Conservation (phyloP, 2,329 filamentous ascomycete species). For the Nemania sp. region DNA sequence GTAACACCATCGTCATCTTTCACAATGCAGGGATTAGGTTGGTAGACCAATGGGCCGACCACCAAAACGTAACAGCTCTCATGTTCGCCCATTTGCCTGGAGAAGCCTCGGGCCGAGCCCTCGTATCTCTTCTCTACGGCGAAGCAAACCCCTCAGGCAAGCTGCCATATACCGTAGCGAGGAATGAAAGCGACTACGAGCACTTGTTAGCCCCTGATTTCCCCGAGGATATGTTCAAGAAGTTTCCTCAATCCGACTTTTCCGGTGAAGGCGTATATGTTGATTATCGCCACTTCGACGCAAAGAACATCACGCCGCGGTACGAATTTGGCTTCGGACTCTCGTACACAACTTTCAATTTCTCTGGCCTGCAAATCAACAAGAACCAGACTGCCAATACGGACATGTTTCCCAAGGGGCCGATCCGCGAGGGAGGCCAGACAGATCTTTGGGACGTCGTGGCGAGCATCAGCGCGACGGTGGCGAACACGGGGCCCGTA, state of each 20-base stretch:
- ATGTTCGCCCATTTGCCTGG: slow-evolving; percentile 68
- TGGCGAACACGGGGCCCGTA: slow-evolving; percentile 48
- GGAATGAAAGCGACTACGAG: slow-evolving; percentile 59
- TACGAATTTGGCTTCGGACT: slow-evolving; percentile 62
- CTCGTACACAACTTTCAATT: slow-evolving; percentile 58
- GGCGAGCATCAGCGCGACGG: slow-evolving; percentile 42
- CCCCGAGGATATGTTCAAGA: slow-evolving; percentile 55
- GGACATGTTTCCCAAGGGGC: slow-evolving; percentile 44
- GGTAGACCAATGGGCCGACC: slow-evolving; percentile 63
- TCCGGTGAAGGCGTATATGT: slow-evolving; percentile 52
- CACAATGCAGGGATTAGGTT: slow-evolving; percentile 66
- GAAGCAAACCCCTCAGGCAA: slow-evolving; percentile 59
- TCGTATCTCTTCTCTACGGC: slow-evolving; percentile 62
- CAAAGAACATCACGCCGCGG: slow-evolving; percentile 50
- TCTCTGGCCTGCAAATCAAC: slow-evolving; percentile 47
- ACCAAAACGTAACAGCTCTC: slow-evolving; percentile 66
- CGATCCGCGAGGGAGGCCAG: slow-evolving; percentile 49
- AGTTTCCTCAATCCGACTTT: slow-evolving; percentile 56
- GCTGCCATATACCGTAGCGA: slow-evolving; percentile 64
- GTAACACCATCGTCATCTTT: slow-evolving; percentile 65
- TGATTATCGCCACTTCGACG: slow-evolving; percentile 60
- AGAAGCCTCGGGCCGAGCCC: slow-evolving; percentile 61
- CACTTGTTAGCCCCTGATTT: slow-evolving; percentile 44
- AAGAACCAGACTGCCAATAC: slow-evolving; percentile 35
- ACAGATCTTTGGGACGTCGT: slow-evolving; percentile 53